Conservation (phyloP, 2,329 filamentous ascomycete genomes). For the Sclerotinia glacialis region DNA sequence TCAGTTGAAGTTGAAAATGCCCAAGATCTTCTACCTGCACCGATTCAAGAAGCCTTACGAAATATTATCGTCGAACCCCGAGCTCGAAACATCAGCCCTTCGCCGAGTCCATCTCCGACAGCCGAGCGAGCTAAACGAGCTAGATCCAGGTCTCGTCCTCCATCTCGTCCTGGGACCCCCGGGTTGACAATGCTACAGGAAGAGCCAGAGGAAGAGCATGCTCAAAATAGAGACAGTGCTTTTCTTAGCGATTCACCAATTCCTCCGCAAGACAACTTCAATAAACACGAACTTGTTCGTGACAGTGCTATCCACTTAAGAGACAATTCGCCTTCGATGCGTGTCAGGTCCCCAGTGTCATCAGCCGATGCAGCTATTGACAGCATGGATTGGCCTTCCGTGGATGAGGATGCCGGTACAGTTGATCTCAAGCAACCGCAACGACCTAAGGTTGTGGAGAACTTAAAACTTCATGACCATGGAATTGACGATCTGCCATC, state of each 20-base stretch:
- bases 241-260: constrained; percentile 48
- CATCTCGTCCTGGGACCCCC: constrained; percentile 29
- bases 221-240: constrained; percentile 47
- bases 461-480: constrained; percentile 24
- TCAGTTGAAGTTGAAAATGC: constrained; percentile 1
- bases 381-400: constrained; percentile 42
- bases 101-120: constrained; percentile 12
- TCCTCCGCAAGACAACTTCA: constrained; percentile 38
- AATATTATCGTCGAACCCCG: constrained; percentile 7
- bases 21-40: constrained; percentile 10
- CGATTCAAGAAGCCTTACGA: constrained; percentile 22
- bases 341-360: constrained; percentile 33
- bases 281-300: constrained; percentile 34
- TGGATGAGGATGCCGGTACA: constrained; percentile 48
- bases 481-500: constrained; percentile 24
- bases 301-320: constrained; percentile 58
- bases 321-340: constrained; percentile 43
- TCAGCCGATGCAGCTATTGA: constrained; percentile 40
- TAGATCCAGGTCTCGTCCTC: constrained; percentile 15
- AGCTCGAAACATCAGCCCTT: constrained; percentile 1
- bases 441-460: constrained; percentile 26
- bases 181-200: constrained; percentile 35
- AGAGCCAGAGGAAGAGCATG: constrained; percentile 26
- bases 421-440: constrained; percentile 43
- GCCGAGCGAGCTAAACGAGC: constrained; percentile 7